Conservation (phyloP, 2,329 filamentous ascomycete species). For the Diaporthe amygdali region DNA sequence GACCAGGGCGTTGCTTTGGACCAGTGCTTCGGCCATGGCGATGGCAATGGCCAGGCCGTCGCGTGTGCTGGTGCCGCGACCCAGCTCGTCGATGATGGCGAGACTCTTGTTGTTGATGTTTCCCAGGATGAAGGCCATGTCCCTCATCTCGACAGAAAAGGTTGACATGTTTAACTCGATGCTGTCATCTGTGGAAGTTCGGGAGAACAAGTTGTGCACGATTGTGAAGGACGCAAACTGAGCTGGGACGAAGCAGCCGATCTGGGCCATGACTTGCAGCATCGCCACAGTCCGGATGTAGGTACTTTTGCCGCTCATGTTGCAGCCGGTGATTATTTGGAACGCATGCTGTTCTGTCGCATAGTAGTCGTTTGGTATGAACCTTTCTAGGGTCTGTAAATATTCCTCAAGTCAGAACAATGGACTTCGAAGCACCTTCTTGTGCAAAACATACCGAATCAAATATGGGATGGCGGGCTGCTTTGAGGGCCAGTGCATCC, state of each 20-base stretch:
- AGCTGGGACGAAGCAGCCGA: constrained; percentile 89
- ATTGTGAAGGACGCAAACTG: constrained; percentile 83
- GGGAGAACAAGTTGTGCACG: constrained; percentile 82
- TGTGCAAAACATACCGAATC: constrained; percentile 58
- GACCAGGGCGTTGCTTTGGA: constrained; percentile 78
- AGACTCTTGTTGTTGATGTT: constrained; percentile 81
- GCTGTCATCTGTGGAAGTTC: constrained; percentile 84
- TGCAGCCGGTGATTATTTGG: constrained; percentile 93
- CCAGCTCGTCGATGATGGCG: constrained; percentile 89
- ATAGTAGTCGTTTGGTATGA: constrained; percentile 90
- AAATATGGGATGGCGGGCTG: constrained; percentile 71
- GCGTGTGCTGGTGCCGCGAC: constrained; percentile 84
- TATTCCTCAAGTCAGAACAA: constrained; percentile 53
- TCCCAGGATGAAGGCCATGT: constrained; percentile 89
- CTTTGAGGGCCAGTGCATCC: constrained; percentile 68
- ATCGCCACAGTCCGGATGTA: constrained; percentile 89
- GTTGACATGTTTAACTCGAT: constrained; percentile 92
- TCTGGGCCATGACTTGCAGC: constrained; percentile 90
- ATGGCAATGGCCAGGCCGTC: constrained; percentile 91
- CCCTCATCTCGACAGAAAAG: constrained; percentile 93
- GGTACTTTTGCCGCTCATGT: constrained; percentile 98
- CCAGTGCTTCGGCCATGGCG: constrained; percentile 85
- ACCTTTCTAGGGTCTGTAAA: constrained; percentile 52
- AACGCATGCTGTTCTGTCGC: constrained; percentile 81
- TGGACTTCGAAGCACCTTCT: constrained; percentile 73